Evolutionary conservation across 75 land plant genomes (phyloP).

Genomic region (Isoetes taiwanensis): DNA sequence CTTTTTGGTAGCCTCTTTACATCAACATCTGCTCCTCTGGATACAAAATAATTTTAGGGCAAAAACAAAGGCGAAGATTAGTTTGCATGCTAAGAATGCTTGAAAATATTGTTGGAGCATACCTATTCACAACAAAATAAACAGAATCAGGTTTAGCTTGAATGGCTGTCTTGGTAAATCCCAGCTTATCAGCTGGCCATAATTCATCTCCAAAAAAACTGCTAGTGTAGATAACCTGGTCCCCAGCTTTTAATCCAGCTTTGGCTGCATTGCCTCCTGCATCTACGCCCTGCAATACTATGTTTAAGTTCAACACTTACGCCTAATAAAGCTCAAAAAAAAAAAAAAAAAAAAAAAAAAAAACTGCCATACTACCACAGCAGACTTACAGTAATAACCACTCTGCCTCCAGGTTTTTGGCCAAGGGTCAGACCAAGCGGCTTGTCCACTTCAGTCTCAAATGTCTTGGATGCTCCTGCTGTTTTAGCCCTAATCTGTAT

Average conservation of each 20-base stretch:
- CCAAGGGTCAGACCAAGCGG: conserved; percentile 86
- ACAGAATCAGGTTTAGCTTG: conserved; percentile 97
- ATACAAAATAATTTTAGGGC: background rate
- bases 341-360: background rate
- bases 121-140: conserved; percentile 95
- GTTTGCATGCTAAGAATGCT: no score
- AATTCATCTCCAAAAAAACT: conserved; percentile 99
- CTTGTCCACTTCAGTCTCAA: conserved; percentile 94
- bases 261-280: conserved; percentile 86
- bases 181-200: conserved; percentile 97
- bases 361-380: no score
- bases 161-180: conserved; percentile 95
- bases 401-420: conserved; percentile 86
- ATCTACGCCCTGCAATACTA: conserved; percentile 50
- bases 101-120: no score
- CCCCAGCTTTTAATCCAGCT: conserved; percentile 82
- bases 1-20: conserved; percentile 65
- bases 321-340: background rate
- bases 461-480: conserved; percentile 64
- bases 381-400: conserved; percentile 62
- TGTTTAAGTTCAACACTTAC: background rate
- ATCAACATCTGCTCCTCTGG: conserved; percentile 61
- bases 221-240: conserved; percentile 96
- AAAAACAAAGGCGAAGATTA: background rate
- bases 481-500: conserved; percentile 62